Evolutionary conservation across 1,284 basidiomycete genomes (phyloP).

Genomic region (Paramarasmius palmivorus): DNA sequence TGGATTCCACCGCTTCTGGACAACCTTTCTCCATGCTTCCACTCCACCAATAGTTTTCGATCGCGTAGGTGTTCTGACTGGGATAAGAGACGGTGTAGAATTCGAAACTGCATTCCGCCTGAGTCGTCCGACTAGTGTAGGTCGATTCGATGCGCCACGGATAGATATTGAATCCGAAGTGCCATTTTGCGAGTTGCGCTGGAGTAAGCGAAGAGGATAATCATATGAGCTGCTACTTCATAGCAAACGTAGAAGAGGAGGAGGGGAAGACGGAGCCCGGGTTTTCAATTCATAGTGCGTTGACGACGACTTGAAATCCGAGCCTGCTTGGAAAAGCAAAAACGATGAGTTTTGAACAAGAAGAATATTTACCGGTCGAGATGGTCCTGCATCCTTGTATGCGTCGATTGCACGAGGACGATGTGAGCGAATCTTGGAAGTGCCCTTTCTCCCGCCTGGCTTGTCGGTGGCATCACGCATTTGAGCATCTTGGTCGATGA

Average conservation of each 20-base stretch:
- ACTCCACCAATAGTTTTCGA: conserved; percentile 38
- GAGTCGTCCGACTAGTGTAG: conserved; percentile 46
- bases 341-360: conserved; percentile 30
- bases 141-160: conserved; percentile 49
- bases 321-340: conserved; percentile 32
- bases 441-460: conserved; percentile 67
- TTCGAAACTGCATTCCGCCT: conserved; percentile 55
- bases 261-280: conserved; percentile 35
- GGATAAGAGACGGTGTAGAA: conserved; percentile 17
- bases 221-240: conserved; percentile 29
- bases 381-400: conserved; percentile 52
- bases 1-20: conserved; percentile 68
- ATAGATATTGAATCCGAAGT: conserved; percentile 51
- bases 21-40: conserved; percentile 70
- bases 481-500: conserved; percentile 69
- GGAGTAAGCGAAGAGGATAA: conserved; percentile 21
- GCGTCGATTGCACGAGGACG: conserved; percentile 58
- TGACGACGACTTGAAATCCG: conserved; percentile 20
- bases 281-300: conserved; percentile 28
- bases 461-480: conserved; percentile 71
- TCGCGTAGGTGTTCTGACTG: conserved; percentile 22
- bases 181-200: conserved; percentile 30
- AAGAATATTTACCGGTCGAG: conserved; percentile 63
- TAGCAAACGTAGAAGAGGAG: conserved; percentile 27
- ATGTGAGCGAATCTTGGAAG: conserved; percentile 59